Conservation (phyloP, 129 eudicot species). For the Calendula officinalis region DNA sequence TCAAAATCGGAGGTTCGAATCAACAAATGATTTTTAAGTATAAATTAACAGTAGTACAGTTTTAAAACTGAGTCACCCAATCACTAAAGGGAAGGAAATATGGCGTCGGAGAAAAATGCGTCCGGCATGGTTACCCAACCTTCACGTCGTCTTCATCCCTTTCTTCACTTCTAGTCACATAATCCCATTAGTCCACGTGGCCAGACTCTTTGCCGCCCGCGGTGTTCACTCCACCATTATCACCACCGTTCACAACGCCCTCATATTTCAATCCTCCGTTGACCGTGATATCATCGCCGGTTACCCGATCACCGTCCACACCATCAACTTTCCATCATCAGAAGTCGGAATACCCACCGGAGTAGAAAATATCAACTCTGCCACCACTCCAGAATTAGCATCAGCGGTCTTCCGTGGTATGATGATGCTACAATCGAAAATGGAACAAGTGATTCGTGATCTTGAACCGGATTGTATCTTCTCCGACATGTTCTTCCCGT, state of each 20-base stretch:
- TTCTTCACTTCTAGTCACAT: constrained; percentile 31
- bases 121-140: constrained; percentile 10
- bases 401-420: constrained; percentile 4
- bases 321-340: constrained; percentile 26
- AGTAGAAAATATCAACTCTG: constrained; percentile 13
- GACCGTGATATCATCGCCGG: constrained; percentile 16
- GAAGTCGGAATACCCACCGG: constrained; percentile 40
- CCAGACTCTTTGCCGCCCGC: constrained; percentile 33
- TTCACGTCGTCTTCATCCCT: constrained; percentile 45
- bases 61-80: too few species aligned
- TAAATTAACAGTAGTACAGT: too few species aligned
- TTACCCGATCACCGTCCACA: constrained; percentile 12
- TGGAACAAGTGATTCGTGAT: constrained; percentile 27
- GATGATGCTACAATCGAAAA: constrained; percentile 17
- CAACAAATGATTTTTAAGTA: too few species aligned
- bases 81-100: neutral
- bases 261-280: constrained; percentile 15
- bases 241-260: constrained; percentile 41
- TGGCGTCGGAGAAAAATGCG: neutral
- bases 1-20: too few species aligned
- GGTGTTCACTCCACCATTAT: constrained; percentile 40
- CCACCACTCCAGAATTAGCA: neutral
- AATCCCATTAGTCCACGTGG: constrained; percentile 35
- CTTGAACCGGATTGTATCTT: constrained; percentile 35
- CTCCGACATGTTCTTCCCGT: constrained; percentile 52